Conservation (phyloP, 805 yeast species). For the Teunomyces pallodes region DNA sequence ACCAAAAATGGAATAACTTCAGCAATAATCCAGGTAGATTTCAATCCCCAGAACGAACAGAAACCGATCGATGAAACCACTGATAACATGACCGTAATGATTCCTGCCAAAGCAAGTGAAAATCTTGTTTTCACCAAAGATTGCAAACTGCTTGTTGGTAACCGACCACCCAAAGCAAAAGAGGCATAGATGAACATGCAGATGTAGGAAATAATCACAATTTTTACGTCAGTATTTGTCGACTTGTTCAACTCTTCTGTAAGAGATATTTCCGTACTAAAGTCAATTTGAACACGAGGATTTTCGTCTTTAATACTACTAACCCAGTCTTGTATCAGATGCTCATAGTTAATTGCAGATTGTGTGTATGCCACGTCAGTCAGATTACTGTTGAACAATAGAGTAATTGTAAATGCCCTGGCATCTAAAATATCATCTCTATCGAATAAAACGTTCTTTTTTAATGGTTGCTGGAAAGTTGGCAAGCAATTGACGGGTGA, state of each 20-base stretch:
- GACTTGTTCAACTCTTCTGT: conserved; percentile 82
- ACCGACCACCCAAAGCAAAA: conserved; percentile 66
- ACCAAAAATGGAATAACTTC: conserved; percentile 94
- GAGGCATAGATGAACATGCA: conserved; percentile 89
- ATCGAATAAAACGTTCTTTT: conserved; percentile 61
- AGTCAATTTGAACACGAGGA: conserved; percentile 60
- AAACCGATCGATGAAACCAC: conserved; percentile 82
- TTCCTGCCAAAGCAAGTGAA: conserved; percentile 80
- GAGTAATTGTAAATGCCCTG: conserved; percentile 72
- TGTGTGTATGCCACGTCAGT: conserved; percentile 37
- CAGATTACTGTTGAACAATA: conserved; percentile 58
- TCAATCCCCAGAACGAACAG: conserved; percentile 71
- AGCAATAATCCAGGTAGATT: conserved; percentile 88
- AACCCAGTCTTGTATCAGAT: conserved; percentile 56
- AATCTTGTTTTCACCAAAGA: conserved; percentile 56
- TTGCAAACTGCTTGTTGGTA: conserved; percentile 38
- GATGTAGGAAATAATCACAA: conserved; percentile 71
- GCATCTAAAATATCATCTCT: conserved; percentile 54
- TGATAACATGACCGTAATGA: conserved; percentile 74
- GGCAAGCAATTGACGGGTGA: conserved; percentile 92
- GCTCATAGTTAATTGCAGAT: conserved; percentile 64
- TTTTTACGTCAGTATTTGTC: conserved; percentile 71
- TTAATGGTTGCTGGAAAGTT: conserved; percentile 84
- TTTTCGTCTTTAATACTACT: conserved; percentile 45
- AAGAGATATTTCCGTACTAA: conserved; percentile 78